Evolutionary conservation across 768 basidiomycete species (phyloP).

Genomic region (Vishniacozyma victoriae): DNA sequence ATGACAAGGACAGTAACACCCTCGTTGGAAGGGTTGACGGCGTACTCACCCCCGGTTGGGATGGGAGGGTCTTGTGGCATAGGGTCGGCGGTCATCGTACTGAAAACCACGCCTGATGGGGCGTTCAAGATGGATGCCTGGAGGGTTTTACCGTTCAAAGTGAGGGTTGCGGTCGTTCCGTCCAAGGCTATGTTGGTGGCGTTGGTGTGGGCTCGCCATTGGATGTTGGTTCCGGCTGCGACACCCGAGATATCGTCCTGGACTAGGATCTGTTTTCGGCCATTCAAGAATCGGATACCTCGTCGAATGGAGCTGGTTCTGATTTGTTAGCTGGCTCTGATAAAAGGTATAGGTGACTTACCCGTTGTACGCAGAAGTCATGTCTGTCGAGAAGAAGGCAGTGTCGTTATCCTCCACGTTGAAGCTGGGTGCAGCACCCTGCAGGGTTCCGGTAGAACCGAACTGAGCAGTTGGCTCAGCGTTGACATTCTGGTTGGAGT

Average conservation of each 20-base stretch:
- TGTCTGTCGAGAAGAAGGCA: constrained; percentile 73
- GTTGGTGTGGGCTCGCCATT: constrained; percentile 94
- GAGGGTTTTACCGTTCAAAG: constrained; percentile 64
- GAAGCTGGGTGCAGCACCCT: constrained; percentile 80
- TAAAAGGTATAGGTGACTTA: constrained; percentile 5
- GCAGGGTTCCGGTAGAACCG: constrained; percentile 56
- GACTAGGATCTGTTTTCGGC: constrained; percentile 76
- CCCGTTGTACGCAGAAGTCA: constrained; percentile 60
- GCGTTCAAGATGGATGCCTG: constrained; percentile 63
- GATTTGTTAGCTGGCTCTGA: neutral
- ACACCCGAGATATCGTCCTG: constrained; percentile 78
- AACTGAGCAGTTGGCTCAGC: constrained; percentile 58
- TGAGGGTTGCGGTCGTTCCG: constrained; percentile 64
- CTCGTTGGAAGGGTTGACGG: constrained; percentile 61
- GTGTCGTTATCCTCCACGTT: constrained; percentile 61
- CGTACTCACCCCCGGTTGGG: constrained; percentile 51
- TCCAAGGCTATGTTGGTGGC: constrained; percentile 59
- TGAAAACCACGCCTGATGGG: constrained; percentile 62
- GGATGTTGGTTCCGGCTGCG: constrained; percentile 50
- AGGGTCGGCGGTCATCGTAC: constrained; percentile 55
- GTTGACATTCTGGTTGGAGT: constrained; percentile 70
- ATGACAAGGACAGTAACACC: constrained; percentile 76
- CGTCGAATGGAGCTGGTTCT: constrained; percentile 62
- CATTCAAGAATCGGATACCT: constrained; percentile 76
- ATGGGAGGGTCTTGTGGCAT: constrained; percentile 59